Percentiles rank a stretch among this genome's conserved stretches.
phyloP scores from a whole-genome alignment of 139 green algal species.

The Desmodesmus armatus region DNA sequence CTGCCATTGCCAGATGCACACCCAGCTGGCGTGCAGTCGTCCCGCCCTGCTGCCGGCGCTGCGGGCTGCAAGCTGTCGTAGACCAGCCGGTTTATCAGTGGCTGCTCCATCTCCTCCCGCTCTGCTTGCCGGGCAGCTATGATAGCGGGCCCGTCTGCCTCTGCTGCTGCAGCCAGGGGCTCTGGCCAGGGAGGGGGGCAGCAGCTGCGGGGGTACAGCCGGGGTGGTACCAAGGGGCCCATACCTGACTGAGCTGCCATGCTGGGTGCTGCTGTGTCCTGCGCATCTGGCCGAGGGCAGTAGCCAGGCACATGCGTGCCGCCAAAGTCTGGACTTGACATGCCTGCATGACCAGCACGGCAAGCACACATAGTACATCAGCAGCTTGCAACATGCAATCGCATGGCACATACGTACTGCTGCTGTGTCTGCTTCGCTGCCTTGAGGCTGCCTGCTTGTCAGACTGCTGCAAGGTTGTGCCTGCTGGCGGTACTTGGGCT shows the following conservation, averaged over 20 bases:
- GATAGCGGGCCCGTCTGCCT: not conserved
- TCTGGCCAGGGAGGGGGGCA: slow-evolving; percentile 49
- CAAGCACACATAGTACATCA: not conserved
- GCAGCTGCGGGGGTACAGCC: slow-evolving; percentile 50
- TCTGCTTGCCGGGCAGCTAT: slow-evolving; percentile 47
- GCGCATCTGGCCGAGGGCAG: slow-evolving; percentile 24
- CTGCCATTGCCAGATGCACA: not conserved
- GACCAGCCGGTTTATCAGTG: slow-evolving; percentile 51
- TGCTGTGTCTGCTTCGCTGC: not conserved
- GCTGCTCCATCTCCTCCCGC: not conserved
- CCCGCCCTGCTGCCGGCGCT: not conserved
- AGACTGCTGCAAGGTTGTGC: not conserved
- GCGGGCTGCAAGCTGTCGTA: slow-evolving; percentile 64
- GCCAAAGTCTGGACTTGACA: slow-evolving; percentile 36
- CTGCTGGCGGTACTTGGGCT: not conserved
- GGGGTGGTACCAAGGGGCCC: slow-evolving; percentile 54
- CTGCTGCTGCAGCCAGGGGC: slow-evolving; percentile 39
- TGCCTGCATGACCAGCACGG: not conserved
- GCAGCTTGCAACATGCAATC: not conserved
- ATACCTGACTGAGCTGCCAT: slow-evolving; percentile 57
- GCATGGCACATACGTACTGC: not conserved
- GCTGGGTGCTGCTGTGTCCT: slow-evolving; percentile 44
- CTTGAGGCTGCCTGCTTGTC: not conserved
- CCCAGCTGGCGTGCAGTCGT: not conserved
- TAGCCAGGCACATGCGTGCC: slow-evolving; percentile 44